phyloP scores from a whole-genome alignment of 2,329 filamentous ascomycete genomes.

The Colletotrichum tropicicola region DNA sequence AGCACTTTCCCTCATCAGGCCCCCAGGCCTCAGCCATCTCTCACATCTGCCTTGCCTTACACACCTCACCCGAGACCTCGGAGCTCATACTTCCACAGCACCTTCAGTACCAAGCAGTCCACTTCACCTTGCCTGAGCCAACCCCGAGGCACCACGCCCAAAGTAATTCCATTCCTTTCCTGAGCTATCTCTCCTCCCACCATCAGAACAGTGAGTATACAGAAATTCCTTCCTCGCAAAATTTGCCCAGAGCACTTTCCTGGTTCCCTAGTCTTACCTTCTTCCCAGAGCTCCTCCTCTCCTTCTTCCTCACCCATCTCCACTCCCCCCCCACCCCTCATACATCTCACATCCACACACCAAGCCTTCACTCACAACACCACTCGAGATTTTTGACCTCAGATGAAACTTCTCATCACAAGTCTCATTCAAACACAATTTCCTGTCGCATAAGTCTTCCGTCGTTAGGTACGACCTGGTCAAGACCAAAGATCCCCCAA shows the following conservation, averaged over 20 bases:
- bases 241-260: not conserved
- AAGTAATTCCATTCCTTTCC: not conserved
- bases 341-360: not conserved
- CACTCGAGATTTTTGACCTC: too few relatives aligned
- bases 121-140: not conserved
- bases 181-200: not conserved
- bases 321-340: not conserved
- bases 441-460: not conserved
- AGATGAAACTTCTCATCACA: not conserved
- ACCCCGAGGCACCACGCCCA: not conserved
- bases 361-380: not conserved
- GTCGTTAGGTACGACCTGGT: not conserved
- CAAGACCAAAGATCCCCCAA: too few relatives aligned
- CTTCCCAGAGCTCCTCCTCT: not conserved
- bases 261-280: not conserved
- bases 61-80: not conserved
- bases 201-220: not conserved
- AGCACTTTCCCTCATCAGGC: not conserved
- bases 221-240: not conserved
- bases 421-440: not conserved
- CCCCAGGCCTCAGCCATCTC: not conserved
- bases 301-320: not conserved
- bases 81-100: not conserved
- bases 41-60: not conserved
- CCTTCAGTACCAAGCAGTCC: not conserved